Percentiles rank a stretch among this genome's conserved stretches.
phyloP scores from a whole-genome alignment of 371 early-diverging fungal species.

The Furculomyces boomerangus region DNA sequence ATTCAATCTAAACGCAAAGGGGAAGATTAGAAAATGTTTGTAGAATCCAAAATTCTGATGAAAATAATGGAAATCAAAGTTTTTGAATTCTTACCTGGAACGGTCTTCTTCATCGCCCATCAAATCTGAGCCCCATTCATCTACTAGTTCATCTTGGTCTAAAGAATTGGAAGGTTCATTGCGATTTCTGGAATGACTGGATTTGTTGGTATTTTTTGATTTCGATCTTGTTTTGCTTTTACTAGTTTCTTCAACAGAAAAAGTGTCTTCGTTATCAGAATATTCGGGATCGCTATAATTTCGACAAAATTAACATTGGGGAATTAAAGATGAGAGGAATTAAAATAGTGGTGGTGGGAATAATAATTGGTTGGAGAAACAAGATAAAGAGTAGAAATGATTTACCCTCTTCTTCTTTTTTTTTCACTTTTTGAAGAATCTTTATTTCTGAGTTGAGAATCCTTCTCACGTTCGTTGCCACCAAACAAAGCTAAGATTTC shows the following conservation, averaged over 20 bases:
- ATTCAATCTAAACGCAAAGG: constrained; percentile 30
- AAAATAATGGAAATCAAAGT: not conserved
- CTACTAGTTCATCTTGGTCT: constrained; percentile 38
- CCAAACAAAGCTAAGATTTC: constrained; percentile 5
- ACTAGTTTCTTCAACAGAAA: not conserved
- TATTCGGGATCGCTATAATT: not conserved
- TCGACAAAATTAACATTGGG: not conserved
- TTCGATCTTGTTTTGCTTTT: not conserved
- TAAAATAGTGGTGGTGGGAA: not conserved
- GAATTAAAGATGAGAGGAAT: too few relatives aligned
- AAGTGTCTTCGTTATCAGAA: not conserved
- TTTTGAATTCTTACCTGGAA: not conserved
- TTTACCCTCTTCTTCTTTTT: not conserved
- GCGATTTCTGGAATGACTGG: too few relatives aligned
- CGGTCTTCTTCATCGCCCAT: constrained; percentile 63
- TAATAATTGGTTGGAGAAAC: not conserved
- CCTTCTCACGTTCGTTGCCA: not conserved
- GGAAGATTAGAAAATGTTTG: not conserved
- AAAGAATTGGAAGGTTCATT: too few relatives aligned
- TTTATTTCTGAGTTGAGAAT: not conserved
- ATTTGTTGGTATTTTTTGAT: not conserved
- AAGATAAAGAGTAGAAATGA: not conserved
- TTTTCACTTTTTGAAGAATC: not conserved
- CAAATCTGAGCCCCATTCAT: constrained; percentile 55
- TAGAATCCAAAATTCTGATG: not conserved